Base-by-base conservation (phyloP, 306 rosid species). In the Prunus kanzakura region DNA sequence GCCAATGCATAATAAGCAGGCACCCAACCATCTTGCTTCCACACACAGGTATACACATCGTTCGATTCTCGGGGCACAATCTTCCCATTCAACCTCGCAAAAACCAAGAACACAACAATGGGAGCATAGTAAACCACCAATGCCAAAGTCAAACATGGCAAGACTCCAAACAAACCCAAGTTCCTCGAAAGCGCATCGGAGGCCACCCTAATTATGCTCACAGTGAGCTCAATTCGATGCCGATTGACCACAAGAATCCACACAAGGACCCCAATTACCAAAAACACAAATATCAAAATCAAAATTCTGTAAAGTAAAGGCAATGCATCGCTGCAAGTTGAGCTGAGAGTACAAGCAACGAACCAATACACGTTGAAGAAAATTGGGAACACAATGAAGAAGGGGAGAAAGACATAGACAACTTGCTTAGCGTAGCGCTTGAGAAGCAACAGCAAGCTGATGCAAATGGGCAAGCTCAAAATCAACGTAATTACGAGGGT, bases 1-100 rank as follows among this genome's bases (percentile, higher is more conserved):
- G 97, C 97, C 90, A 95, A 56, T 0, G 96, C 93, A 76, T 78
- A 95, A 80, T 92, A 95, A 61, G 96, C 96, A 0, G 97, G 96
- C 46, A 95, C 97, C 99, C 99, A 95, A 5, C 85, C 69, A 41
- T 95, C 99, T 79, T 90, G 82, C 84, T 90, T 87, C 97, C 97
- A 95, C 75, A 85, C 92, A 73, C 99, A 95, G 18, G 23, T 80
- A 75, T 87, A 87, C 72, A 52, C 81, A 63, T 91, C 90, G 18
- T 46, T 16, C 11, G 80, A 80, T 57, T 80, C 71, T 76, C 74
- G 78, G 0, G 80, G 72, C 63, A 71, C 86, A 71, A 90, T 78
- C 77, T 87, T 81, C 60, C 99, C 99, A 71, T 95, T 95, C 46
- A 80, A 70, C 86, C 85, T 89, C 9, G 97, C 85, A 75, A 86